Base-by-base conservation (phyloP, 768 basidiomycete species). In the Boletus patriciae region DNA sequence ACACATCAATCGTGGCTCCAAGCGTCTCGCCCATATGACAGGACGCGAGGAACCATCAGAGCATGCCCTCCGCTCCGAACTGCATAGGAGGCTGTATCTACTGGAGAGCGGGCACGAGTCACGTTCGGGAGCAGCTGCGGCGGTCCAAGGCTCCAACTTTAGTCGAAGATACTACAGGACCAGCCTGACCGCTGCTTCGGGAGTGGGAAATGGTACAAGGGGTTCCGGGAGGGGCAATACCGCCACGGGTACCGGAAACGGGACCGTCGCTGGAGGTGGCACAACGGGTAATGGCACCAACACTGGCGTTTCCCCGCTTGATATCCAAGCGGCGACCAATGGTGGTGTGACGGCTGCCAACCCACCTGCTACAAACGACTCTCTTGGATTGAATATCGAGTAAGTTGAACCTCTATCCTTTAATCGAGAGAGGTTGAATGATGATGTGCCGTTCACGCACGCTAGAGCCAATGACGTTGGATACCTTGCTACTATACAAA, bases 371-470 rank as follows among this genome's bases (percentile, higher is more conserved):
- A 67, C 75, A 16, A 68, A 64, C 59, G 75, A 86, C 66, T 82
- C 88, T 38, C 74, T 91, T 40, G 87, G 85, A 8, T 76, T 92
- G 50, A 78, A 83, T 64, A 90, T 92, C 53, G 83, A 90, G 82
- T 89, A 59, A 41, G 85, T 72, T 18, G 40, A 0, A 10, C 2
- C 8, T 38, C 8, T 16, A 4, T 52, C 7, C 13, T 25, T 48
- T 9, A n/a, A 2, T 12, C 18, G 15, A 27, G n/a, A 36, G 23
- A 37, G 21, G 19, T 36, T 18, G 33, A 33, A 23, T n/a, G 38
- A 19, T 62, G 16, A 64, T 50, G 31, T 49, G 8, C 19, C 25
- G 16, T 23, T 52, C 15, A 51, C 25, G 47, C 6, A 19, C 23
- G 52, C 25, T 50, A 81, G 82, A 61, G 76, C 73, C 9, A 64